Evolutionary conservation across 139 green algal genomes (phyloP).

Genomic region (Yamagishiella unicocca): DNA sequence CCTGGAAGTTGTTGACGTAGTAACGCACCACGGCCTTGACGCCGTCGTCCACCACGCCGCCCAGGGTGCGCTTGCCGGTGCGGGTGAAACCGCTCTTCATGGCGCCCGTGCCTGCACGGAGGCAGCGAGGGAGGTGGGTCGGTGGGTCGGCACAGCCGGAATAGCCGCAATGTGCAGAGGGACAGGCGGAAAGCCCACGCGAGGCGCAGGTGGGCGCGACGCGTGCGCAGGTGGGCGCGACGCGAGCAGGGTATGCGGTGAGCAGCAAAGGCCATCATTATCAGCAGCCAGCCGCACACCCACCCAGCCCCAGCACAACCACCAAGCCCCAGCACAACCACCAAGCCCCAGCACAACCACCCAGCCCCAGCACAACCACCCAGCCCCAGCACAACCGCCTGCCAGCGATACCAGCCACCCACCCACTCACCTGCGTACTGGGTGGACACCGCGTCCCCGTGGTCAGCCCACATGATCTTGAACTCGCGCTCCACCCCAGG

Average conservation of each 20-base stretch:
- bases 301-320: too few relatives aligned
- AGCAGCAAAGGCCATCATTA: too few relatives aligned
- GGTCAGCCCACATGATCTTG: constrained; percentile 90
- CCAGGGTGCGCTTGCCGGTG: constrained; percentile 87
- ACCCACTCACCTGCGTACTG: constrained; percentile 85
- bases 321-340: too few relatives aligned
- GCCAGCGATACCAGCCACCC: not conserved
- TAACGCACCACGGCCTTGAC: constrained; percentile 83
- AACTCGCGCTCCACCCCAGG: constrained; percentile 74
- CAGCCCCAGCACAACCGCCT: not conserved
- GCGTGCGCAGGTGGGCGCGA: too few relatives aligned
- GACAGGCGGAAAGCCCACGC: too few relatives aligned
- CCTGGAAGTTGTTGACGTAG: constrained; percentile 95
- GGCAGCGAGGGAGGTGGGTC: not conserved
- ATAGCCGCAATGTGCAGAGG: too few relatives aligned
- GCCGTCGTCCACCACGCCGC: constrained; percentile 88
- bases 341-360: too few relatives aligned
- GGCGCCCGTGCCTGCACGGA: constrained; percentile 67
- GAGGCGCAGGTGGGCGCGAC: too few relatives aligned
- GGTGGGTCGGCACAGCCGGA: too few relatives aligned
- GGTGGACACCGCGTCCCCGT: constrained; percentile 84
- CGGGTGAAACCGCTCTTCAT: constrained; percentile 94
- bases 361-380: too few relatives aligned
- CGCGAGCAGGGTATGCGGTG: too few relatives aligned
- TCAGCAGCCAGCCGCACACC: too few relatives aligned